These are phyloP conservation scores for Excoecaria cochinchinensis DNA, from an alignment of 345 rosid genomes.

Conservation along the genomic window DNA sequence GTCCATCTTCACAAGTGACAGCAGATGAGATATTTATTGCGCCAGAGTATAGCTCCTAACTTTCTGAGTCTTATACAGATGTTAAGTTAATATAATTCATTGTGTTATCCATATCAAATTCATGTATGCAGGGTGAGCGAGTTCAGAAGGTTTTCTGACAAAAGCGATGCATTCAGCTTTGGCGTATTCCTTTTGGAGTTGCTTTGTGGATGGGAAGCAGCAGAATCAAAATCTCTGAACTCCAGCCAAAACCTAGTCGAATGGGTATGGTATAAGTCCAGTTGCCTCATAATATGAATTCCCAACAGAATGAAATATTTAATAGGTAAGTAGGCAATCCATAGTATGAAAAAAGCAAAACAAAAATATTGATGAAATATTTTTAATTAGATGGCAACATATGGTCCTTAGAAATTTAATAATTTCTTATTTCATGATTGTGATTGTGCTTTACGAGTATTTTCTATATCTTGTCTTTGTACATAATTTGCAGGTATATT, in stretches of 20 bases:
- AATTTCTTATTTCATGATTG: too few relatives aligned
- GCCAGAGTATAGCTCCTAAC: slow-evolving; percentile 56
- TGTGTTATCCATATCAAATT: slow-evolving; percentile 13
- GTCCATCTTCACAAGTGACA: slow-evolving; percentile 67
- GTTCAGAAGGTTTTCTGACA: slow-evolving; percentile 81
- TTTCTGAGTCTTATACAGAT: slow-evolving; percentile 1
- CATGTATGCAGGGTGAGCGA: slow-evolving; percentile 63
- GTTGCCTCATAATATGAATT: too few relatives aligned
- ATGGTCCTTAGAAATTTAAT: too few relatives aligned
- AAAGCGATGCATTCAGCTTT: slow-evolving; percentile 85
- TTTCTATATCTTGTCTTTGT: too few relatives aligned
- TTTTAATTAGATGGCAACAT: too few relatives aligned
- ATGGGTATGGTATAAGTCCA: slow-evolving; percentile 56
- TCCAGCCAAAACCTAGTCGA: slow-evolving; percentile 62
- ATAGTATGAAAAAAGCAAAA: too few relatives aligned
- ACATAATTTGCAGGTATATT: too few relatives aligned
- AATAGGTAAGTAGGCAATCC: too few relatives aligned
- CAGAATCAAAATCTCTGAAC: slow-evolving; percentile 48
- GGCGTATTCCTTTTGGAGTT: slow-evolving; percentile 91
- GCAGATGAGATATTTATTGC: slow-evolving; percentile 83
- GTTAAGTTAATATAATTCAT: slow-evolving; percentile 2
- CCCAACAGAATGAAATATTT: too few relatives aligned
- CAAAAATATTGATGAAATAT: too few relatives aligned
- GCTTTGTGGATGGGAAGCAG: slow-evolving; percentile 74
- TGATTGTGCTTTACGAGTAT: too few relatives aligned